Evolutionary conservation across 768 basidiomycete genomes (phyloP).

Genomic region (Fistulinella prunicolor): DNA sequence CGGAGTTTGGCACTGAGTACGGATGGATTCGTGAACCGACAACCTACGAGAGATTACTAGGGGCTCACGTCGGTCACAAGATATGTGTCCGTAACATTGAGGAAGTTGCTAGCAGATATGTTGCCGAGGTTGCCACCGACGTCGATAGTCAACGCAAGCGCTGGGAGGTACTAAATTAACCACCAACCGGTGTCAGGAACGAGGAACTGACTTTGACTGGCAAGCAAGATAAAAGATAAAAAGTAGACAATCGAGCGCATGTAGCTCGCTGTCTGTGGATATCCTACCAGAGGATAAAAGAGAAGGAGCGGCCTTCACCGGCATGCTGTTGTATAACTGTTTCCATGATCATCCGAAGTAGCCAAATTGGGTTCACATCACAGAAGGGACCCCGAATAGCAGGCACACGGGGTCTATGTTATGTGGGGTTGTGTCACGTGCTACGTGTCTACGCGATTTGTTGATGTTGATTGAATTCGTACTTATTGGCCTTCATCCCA

Average conservation of each 20-base stretch:
- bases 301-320: slow-evolving; percentile 7
- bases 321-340: too few relatives aligned
- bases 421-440: slow-evolving; percentile 19
- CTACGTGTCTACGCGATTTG: slow-evolving; percentile 25
- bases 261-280: slow-evolving; percentile 23
- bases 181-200: background rate
- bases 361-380: too few relatives aligned
- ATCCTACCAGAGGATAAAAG: slow-evolving; percentile 34
- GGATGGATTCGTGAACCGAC: background rate
- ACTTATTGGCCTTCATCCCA: slow-evolving; percentile 14
- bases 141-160: slow-evolving; percentile 48
- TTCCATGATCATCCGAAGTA: too few relatives aligned
- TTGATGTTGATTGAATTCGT: slow-evolving; percentile 27
- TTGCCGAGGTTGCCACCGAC: slow-evolving; percentile 36
- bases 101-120: slow-evolving; percentile 43
- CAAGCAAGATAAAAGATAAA: slow-evolving; percentile 41
- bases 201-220: slow-evolving; percentile 53
- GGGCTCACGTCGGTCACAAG: slow-evolving; percentile 30
- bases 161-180: slow-evolving; percentile 18
- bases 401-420: slow-evolving; percentile 7
- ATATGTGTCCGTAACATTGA: slow-evolving; percentile 36
- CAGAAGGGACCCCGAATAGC: slow-evolving; percentile 1
- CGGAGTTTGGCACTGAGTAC: slow-evolving; percentile 26
- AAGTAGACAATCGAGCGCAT: slow-evolving; percentile 29
- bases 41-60: too few relatives aligned